Percentiles rank a stretch among this genome's conserved stretches.
These are phyloP conservation scores for Erythrophleum ivorense DNA, from an alignment of 331 rosid species.

Conservation along the genomic window DNA sequence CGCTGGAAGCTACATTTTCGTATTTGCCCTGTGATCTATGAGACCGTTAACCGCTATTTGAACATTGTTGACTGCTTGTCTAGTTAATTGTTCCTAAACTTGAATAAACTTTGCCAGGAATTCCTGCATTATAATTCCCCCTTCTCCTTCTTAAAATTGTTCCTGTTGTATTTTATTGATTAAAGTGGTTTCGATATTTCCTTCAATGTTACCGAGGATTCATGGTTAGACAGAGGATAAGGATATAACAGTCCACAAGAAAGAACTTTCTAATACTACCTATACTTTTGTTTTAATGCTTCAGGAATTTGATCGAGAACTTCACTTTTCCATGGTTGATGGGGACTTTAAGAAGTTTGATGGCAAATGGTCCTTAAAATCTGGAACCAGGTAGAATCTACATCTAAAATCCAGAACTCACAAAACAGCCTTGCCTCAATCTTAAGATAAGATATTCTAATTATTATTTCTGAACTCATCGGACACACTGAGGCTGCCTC, in stretches of 20 bases:
- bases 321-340: conserved; percentile 94
- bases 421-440: conserved; percentile 5
- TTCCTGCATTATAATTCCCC: not conserved
- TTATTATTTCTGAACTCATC: conserved; percentile 22
- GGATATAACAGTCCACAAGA: not conserved
- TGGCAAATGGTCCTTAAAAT: conserved; percentile 91
- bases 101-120: not conserved
- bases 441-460: conserved; percentile 20
- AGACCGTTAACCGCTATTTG: not conserved
- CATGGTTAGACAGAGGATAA: conserved; percentile 19
- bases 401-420: conserved; percentile 30
- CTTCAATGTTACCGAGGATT: not conserved
- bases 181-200: not conserved
- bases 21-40: not conserved
- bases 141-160: not conserved
- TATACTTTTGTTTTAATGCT: conserved; percentile 32
- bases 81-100: not conserved
- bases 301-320: conserved; percentile 82
- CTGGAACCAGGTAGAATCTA: conserved; percentile 66
- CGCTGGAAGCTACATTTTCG: not conserved
- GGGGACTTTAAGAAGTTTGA: conserved; percentile 96
- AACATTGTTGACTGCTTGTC: not conserved
- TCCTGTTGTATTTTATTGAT: not conserved
- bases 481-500: conserved; percentile 16
- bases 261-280: conserved; percentile 11